phyloP scores from a whole-genome alignment of 805 yeast genomes.

The Candida gorgasii region DNA sequence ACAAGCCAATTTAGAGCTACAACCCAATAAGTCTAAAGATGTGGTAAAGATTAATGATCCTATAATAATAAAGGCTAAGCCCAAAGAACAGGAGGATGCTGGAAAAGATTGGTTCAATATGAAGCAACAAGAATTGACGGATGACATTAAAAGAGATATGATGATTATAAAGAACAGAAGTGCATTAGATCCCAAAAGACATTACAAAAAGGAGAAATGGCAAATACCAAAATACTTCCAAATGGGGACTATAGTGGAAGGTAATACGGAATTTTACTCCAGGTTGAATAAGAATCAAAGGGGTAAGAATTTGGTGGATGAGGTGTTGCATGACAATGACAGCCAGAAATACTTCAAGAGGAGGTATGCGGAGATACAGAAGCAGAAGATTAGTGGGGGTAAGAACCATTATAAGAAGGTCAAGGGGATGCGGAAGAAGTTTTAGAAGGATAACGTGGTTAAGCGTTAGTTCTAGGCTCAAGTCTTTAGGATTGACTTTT shows the following conservation, averaged over 20 bases:
- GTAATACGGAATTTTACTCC: conserved; percentile 74
- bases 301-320: conserved; percentile 77
- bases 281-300: conserved; percentile 71
- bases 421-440: conserved; percentile 59
- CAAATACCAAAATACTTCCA: conserved; percentile 77
- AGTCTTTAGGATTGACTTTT: too few relatives aligned
- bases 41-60: conserved; percentile 49
- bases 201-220: conserved; percentile 86
- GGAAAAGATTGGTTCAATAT: conserved; percentile 79
- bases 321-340: conserved; percentile 71
- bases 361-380: conserved; percentile 79
- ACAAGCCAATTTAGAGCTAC: conserved; percentile 27
- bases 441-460: too few relatives aligned
- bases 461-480: too few relatives aligned
- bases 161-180: conserved; percentile 80
- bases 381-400: conserved; percentile 59
- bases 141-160: conserved; percentile 72
- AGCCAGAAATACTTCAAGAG: conserved; percentile 79
- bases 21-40: conserved; percentile 19
- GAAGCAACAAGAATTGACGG: conserved; percentile 75
- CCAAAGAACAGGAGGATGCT: conserved; percentile 29
- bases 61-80: conserved; percentile 23
- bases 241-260: conserved; percentile 84
- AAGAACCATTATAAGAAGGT: conserved; percentile 64
- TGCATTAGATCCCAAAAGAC: conserved; percentile 93